These are phyloP conservation scores for Nicotiana rustica DNA, from an alignment of 305 asterid species.

Conservation along the genomic window DNA sequence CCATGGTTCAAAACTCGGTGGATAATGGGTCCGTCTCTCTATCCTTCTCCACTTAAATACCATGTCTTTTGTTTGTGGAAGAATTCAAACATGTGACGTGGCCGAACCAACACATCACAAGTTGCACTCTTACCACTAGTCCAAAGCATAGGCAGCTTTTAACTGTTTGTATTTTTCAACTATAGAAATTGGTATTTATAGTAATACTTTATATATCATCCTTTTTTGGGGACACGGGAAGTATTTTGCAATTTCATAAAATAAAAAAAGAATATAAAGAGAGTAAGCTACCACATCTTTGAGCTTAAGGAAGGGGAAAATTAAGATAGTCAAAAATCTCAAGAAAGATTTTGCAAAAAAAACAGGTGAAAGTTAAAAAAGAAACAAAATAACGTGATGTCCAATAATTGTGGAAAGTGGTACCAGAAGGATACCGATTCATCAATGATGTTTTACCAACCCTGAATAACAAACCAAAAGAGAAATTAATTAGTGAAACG, in stretches of 20 bases:
- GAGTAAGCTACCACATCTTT: no score
- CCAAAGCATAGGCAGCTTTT: no score
- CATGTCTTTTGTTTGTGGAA: no score
- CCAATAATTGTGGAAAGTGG: background rate
- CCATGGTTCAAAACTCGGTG: no score
- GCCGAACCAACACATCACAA: no score
- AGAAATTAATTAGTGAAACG: background rate
- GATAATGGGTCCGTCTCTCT: no score
- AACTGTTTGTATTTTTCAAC: background rate
- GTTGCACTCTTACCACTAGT: no score
- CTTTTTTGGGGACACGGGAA: background rate
- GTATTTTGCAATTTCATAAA: background rate
- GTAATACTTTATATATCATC: background rate
- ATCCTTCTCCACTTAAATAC: no score
- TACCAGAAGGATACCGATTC: constrained; percentile 70
- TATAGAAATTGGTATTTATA: background rate
- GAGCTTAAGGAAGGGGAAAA: no score
- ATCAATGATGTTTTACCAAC: constrained; percentile 81
- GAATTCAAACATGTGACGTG: no score
- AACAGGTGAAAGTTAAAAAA: background rate
- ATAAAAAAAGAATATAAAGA: no score
- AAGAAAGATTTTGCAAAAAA: background rate
- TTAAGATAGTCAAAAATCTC: no score
- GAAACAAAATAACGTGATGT: background rate
- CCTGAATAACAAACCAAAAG: constrained; percentile 54